Evolutionary conservation across 164 flowering plant genomes (phyloP).

Genomic region (Euptelea pleiosperma): DNA sequence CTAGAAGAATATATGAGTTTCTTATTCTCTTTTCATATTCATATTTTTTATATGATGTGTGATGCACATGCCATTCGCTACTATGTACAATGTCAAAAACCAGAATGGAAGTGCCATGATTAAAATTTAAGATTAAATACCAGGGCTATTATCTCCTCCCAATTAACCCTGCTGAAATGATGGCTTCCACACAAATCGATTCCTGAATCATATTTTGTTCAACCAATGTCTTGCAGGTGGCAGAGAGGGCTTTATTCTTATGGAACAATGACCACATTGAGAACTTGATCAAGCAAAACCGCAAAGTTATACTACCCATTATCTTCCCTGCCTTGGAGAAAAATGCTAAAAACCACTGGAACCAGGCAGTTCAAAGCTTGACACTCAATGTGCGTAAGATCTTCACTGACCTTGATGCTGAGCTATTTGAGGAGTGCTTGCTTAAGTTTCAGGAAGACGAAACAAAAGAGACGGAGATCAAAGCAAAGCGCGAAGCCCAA

Average conservation of each 20-base stretch:
- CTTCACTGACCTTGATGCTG: conserved; percentile 66
- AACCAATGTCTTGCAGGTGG: conserved; percentile 45
- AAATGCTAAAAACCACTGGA: conserved; percentile 68
- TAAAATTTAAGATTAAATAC: not conserved
- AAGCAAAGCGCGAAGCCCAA: conserved; percentile 48
- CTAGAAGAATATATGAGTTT: no score
- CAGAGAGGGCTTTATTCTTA: conserved; percentile 66
- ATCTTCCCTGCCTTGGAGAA: conserved; percentile 70
- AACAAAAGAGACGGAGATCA: conserved; percentile 36
- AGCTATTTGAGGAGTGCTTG: conserved; percentile 58
- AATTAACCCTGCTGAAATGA: not conserved
- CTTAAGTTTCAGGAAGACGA: conserved; percentile 61
- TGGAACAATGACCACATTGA: conserved; percentile 79
- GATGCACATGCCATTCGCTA: no score
- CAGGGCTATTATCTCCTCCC: not conserved
- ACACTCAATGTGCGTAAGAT: conserved; percentile 67
- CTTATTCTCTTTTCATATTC: no score
- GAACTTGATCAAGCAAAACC: conserved; percentile 61
- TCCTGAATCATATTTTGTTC: not conserved
- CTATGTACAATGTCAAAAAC: no score
- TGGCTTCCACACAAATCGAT: not conserved
- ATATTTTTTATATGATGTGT: no score
- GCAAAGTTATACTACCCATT: conserved; percentile 59
- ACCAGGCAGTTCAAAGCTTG: conserved; percentile 68
- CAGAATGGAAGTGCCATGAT: not conserved